phyloP scores from a whole-genome alignment of 345 rosid genomes.

The Kernera saxatilis region DNA sequence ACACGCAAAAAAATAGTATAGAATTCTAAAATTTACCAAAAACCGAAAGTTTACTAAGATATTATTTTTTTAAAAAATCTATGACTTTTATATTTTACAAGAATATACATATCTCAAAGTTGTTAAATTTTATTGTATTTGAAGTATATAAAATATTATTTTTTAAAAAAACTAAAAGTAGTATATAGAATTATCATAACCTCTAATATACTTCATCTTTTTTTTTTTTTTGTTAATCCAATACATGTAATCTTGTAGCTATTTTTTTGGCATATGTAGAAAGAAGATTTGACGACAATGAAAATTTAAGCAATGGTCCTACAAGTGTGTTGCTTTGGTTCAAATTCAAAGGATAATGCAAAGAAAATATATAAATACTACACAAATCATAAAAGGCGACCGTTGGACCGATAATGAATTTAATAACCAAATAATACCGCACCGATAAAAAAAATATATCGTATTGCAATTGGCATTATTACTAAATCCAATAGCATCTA shows the following conservation, averaged over 20 bases:
- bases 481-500: neutral
- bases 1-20: too few species aligned
- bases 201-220: neutral
- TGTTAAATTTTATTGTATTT: too few species aligned
- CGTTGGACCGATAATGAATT: constrained; percentile 11
- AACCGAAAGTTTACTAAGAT: too few species aligned
- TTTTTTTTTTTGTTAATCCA: too few species aligned
- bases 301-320: neutral
- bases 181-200: too few species aligned
- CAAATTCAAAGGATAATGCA: constrained; percentile 1
- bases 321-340: constrained; percentile 16
- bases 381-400: constrained; percentile 5
- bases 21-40: too few species aligned
- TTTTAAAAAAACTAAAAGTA: too few species aligned
- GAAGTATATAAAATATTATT: too few species aligned
- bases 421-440: neutral
- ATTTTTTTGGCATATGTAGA: neutral
- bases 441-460: neutral
- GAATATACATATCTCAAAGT: too few species aligned
- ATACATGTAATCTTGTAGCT: too few species aligned
- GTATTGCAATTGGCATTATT: neutral
- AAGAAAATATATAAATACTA: neutral
- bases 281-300: neutral
- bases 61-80: too few species aligned
- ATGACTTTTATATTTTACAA: too few species aligned